Percentiles rank a stretch among this genome's conserved stretches.
Conservation (phyloP, 2,329 filamentous ascomycete species). For the Proliferodiscus dingleyae region DNA sequence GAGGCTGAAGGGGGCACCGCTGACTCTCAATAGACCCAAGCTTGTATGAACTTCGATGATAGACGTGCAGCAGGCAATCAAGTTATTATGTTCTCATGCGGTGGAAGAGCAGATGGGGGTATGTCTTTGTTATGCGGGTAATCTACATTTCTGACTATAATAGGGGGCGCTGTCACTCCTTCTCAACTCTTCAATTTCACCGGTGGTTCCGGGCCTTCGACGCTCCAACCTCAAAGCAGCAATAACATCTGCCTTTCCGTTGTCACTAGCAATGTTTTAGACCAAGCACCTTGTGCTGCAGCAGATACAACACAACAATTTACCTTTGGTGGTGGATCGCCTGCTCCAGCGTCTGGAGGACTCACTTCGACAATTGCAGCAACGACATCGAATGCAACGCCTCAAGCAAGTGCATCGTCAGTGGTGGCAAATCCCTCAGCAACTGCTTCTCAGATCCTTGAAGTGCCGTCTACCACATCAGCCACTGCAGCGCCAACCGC, state of each 20-base stretch:
- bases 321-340: slow-evolving; percentile 21
- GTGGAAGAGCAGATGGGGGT: slow-evolving; percentile 51
- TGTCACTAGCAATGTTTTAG: slow-evolving; percentile 38
- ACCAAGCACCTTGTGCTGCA: slow-evolving; percentile 39
- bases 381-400: background rate
- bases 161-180: slow-evolving; percentile 43
- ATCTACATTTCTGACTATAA: slow-evolving; percentile 5
- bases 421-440: slow-evolving; percentile 8
- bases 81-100: slow-evolving; percentile 54
- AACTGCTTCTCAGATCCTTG: background rate
- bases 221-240: slow-evolving; percentile 43
- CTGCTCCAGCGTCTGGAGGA: background rate
- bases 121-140: slow-evolving; percentile 11
- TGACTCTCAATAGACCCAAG: slow-evolving; percentile 41
- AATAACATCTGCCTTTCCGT: slow-evolving; percentile 43
- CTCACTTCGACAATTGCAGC: slow-evolving; percentile 3
- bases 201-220: slow-evolving; percentile 37
- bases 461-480: background rate
- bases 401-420: slow-evolving; percentile 1
- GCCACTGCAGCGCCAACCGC: slow-evolving; percentile 1
- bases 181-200: slow-evolving; percentile 49
- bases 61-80: slow-evolving; percentile 47
- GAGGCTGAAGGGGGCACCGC: background rate
- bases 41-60: slow-evolving; percentile 55
- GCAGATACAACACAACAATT: slow-evolving; percentile 42